Conservation (phyloP, 148 eudicot species). For the Chenopodium berlandieri region DNA sequence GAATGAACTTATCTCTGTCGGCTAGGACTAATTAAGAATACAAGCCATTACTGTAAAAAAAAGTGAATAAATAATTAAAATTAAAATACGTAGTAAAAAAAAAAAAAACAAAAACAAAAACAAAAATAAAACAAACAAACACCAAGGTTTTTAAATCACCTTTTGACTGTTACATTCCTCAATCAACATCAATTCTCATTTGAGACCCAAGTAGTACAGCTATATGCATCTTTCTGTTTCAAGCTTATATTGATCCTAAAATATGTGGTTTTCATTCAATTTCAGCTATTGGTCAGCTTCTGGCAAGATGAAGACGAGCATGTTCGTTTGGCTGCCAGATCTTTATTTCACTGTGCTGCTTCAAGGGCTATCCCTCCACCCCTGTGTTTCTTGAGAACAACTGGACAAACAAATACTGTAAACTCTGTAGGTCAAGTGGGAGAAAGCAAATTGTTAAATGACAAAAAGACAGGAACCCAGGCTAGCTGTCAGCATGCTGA, state of each 20-base stretch:
- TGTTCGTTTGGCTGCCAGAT: constrained; percentile 91
- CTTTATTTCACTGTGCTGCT: constrained; percentile 96
- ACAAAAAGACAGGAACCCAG: constrained; percentile 12
- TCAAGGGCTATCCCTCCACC: constrained; percentile 88
- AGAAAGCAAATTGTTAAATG: constrained; percentile 30
- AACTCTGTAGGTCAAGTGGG: constrained; percentile 22
- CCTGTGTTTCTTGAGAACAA: constrained; percentile 44
- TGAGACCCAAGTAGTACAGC: neutral
- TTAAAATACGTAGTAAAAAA: too few species aligned
- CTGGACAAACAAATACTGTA: constrained; percentile 24
- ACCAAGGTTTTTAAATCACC: neutral
- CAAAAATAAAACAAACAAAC: too few species aligned
- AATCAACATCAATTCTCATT: neutral
- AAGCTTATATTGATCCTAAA: constrained; percentile 11
- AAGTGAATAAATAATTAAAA: too few species aligned
- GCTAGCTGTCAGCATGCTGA: constrained; percentile 28
- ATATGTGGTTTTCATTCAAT: constrained; percentile 14
- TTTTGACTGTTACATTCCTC: neutral
- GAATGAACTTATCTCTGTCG: neutral
- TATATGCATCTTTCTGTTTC: neutral
- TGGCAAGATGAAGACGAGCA: constrained; percentile 98
- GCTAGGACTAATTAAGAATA: neutral
- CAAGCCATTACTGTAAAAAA: too few species aligned
- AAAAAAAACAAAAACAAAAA: too few species aligned
- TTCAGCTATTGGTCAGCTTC: constrained; percentile 87